Evolutionary conservation across 2,329 filamentous ascomycete genomes (phyloP).

Genomic region (Phialocephala subalpina): DNA sequence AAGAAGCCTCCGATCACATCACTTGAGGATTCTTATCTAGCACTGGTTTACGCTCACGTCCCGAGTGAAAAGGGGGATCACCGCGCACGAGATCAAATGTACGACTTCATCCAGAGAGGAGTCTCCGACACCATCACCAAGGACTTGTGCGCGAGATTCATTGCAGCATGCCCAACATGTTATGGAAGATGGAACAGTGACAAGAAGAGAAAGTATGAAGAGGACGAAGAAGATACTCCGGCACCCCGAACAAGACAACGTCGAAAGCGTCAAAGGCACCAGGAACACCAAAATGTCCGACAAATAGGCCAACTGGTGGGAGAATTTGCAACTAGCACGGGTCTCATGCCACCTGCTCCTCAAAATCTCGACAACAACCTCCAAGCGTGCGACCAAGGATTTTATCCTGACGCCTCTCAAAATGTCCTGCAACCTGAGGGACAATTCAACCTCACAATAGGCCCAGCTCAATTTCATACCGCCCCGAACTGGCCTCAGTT

Average conservation of each 20-base stretch:
- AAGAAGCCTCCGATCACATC: neutral
- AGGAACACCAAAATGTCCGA: no score
- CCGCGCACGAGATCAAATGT: constrained; percentile 13
- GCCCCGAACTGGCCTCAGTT: no score
- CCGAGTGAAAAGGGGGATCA: neutral
- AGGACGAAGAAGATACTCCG: neutral
- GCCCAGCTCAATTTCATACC: no score
- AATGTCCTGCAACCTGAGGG: no score
- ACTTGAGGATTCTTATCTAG: constrained; percentile 10
- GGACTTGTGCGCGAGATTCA: neutral
- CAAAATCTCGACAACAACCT: no score
- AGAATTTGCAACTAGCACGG: no score
- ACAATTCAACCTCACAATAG: no score
- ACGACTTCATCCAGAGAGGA: neutral
- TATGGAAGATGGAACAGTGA: neutral
- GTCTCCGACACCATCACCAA: constrained; percentile 12
- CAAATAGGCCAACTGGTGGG: no score
- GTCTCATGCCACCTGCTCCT: no score
- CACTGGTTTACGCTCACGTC: constrained; percentile 12
- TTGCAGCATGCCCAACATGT: neutral
- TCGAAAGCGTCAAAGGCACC: no score
- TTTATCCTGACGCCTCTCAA: no score
- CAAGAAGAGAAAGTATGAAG: neutral
- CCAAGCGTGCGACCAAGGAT: no score
- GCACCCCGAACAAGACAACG: neutral